Percentiles rank a stretch among this genome's conserved stretches.
These are phyloP conservation scores for Plasmodium cynomolgi DNA, from an alignment of 169 alveolate genomes.

Conservation along the genomic window DNA sequence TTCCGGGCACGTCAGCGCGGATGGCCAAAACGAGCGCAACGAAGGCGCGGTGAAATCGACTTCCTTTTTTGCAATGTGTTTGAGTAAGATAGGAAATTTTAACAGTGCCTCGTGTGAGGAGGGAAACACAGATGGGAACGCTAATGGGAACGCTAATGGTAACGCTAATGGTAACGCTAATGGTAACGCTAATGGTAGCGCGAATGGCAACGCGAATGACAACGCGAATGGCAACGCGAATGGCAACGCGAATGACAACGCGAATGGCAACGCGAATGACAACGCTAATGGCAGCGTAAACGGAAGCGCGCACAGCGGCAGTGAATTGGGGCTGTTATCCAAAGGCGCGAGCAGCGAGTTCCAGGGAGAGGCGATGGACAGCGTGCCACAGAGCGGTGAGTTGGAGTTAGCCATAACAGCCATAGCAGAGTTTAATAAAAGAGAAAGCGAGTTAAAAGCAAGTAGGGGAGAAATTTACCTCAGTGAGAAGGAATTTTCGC, in stretches of 20 bases:
- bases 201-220: background rate
- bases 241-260: background rate
- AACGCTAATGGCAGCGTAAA: background rate
- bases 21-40: background rate
- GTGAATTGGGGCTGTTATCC: background rate
- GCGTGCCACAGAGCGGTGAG: background rate
- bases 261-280: background rate
- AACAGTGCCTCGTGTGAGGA: background rate
- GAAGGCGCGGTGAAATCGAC: background rate
- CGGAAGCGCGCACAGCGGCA: background rate
- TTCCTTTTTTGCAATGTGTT: conserved; percentile 12
- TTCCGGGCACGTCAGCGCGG: background rate
- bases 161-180: background rate
- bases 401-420: background rate
- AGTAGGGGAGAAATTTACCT: conserved; percentile 62
- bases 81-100: conserved; percentile 7
- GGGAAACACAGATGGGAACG: background rate
- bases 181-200: background rate
- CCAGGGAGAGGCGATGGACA: background rate
- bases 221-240: background rate
- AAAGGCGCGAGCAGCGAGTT: background rate
- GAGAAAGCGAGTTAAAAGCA: conserved; percentile 1
- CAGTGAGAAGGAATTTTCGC: conserved; percentile 1
- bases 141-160: background rate
- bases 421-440: conserved; percentile 8